phyloP scores from a whole-genome alignment of 192 early-diverging fungal genomes.

The Chytriomyces hyalinus region DNA sequence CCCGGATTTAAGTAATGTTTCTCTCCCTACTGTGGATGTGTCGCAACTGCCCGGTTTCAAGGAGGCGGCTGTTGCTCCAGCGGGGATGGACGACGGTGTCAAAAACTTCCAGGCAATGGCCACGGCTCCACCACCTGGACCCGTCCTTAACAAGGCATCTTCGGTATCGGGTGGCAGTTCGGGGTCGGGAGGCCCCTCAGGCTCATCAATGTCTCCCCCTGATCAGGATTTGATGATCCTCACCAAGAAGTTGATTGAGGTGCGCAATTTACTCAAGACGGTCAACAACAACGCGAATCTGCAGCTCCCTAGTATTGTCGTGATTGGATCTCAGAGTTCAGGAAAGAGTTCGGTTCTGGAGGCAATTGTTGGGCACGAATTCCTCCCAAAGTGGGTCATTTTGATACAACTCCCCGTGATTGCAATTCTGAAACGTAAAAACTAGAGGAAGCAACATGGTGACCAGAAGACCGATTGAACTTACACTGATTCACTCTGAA shows the following conservation, averaged over 20 bases:
- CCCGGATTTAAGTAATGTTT: slow-evolving; percentile 26
- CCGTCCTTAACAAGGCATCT: slow-evolving; percentile 48
- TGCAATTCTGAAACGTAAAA: slow-evolving; percentile 8
- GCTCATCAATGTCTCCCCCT: slow-evolving; percentile 55
- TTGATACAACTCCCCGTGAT: not conserved
- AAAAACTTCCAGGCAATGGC: slow-evolving; percentile 24
- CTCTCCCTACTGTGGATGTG: slow-evolving; percentile 27
- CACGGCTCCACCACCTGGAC: slow-evolving; percentile 35
- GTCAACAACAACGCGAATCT: slow-evolving; percentile 71
- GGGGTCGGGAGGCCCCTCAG: slow-evolving; percentile 13
- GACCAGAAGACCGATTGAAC: slow-evolving; percentile 93
- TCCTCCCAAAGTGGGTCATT: slow-evolving; percentile 78
- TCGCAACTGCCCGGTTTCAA: slow-evolving; percentile 6
- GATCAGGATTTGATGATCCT: slow-evolving; percentile 83
- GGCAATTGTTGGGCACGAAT: slow-evolving; percentile 94
- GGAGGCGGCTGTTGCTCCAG: slow-evolving; percentile 8
- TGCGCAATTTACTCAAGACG: slow-evolving; percentile 89
- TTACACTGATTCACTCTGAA: slow-evolving; percentile 94
- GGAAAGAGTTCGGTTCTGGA: slow-evolving; percentile 98
- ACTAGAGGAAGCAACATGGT: slow-evolving; percentile 85
- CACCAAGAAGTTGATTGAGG: slow-evolving; percentile 93
- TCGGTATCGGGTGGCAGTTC: slow-evolving; percentile 26
- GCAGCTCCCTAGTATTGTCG: slow-evolving; percentile 78
- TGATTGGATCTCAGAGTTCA: slow-evolving; percentile 57
- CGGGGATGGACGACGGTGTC: slow-evolving; percentile 37